These are phyloP conservation scores for Beauveria bassiana DNA, from an alignment of 2,329 filamentous ascomycete species.

Conservation along the genomic window DNA sequence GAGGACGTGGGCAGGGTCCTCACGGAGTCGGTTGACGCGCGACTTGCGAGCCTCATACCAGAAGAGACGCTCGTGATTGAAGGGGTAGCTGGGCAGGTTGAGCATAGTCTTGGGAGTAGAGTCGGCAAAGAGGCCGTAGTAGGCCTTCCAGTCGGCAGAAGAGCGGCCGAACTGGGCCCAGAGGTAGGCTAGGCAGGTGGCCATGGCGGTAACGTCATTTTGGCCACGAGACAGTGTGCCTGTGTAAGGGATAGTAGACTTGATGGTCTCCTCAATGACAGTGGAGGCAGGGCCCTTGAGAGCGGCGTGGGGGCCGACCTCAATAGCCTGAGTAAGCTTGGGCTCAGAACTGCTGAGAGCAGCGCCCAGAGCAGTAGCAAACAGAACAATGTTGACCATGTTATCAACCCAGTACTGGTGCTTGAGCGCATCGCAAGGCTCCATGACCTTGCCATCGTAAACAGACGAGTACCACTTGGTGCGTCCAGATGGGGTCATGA, in stretches of 20 bases:
- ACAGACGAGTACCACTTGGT: conserved; percentile 15
- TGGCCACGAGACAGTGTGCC: conserved; percentile 36
- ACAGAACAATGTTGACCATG: conserved; percentile 27
- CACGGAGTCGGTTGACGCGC: conserved; percentile 31
- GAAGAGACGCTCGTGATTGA: conserved; percentile 23
- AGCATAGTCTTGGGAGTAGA: conserved; percentile 7
- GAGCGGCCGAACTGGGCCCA: conserved; percentile 14
- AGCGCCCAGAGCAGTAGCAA: conserved; percentile 21
- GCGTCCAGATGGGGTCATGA: conserved; percentile 8
- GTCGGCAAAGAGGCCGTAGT: conserved; percentile 10
- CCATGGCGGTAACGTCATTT: conserved; percentile 35
- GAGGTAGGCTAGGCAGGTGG: conserved; percentile 25
- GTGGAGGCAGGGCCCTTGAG: conserved; percentile 31
- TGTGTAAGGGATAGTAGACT: conserved; percentile 31
- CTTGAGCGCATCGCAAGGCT: conserved; percentile 8
- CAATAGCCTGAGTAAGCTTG: conserved; percentile 26
- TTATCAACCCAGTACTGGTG: conserved; percentile 30
- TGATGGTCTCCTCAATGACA: conserved; percentile 25
- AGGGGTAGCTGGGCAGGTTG: conserved; percentile 25
- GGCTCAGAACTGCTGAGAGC: conserved; percentile 11
- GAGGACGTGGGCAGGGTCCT: conserved; percentile 31
- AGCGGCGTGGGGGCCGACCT: conserved; percentile 41
- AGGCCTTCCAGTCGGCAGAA: conserved; percentile 19
- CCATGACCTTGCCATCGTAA: conserved; percentile 13
- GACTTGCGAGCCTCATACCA: conserved; percentile 20